Evolutionary conservation across 495 filamentous ascomycete species (phyloP), one percentile per base, ranked within the genome.

Genomic region (Penicillium antarcticum): DNA sequence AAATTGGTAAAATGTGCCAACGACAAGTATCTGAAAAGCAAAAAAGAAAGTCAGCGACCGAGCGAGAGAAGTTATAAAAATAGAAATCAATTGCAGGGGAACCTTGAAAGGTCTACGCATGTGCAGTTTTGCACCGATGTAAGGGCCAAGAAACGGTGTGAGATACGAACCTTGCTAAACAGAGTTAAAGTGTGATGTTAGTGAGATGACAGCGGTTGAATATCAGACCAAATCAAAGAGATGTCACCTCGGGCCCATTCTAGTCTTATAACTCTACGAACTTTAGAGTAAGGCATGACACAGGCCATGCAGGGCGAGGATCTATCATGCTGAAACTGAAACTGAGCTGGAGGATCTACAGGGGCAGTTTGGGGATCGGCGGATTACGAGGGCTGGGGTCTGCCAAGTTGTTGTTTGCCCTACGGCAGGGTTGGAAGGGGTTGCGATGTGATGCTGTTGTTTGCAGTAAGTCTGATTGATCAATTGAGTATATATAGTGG

Each of bases 251-350:
- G 46, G 47, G 31, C 29, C 47, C 44, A 47, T 51, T 40, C 36
- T 56, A 18, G 40, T 60, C 52, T 62, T 62, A 60, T 62, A 62
- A 31, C 59, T 56, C 53, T 45, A 37, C 17, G 18, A 11, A 42
- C 7, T 29, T 14, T 39, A 24, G 34, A 26, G 18, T 18, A 19
- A 18, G 31, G 33, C 29, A 39, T 48, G 45, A 45, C 45, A 42
- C 40, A 44, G 31, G 41, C 42, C 45, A 51, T 43, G 45, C 51
- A 37, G 44, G 39, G 41, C 36, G 47, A 44, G 8, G 42, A 45
- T 47, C 39, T 21, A 23, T 46, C 32, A n/a, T 33, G 37, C 19
- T 23, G 21, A 23, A 23, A 23, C 40, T 58, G 34, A 55, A 48
- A 51, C 52, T 48, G 29, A 37, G 35, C 48, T n/a, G 44, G 43